phyloP scores from a whole-genome alignment of 2,329 filamentous ascomycete genomes.

The Aspergillus hortae region DNA sequence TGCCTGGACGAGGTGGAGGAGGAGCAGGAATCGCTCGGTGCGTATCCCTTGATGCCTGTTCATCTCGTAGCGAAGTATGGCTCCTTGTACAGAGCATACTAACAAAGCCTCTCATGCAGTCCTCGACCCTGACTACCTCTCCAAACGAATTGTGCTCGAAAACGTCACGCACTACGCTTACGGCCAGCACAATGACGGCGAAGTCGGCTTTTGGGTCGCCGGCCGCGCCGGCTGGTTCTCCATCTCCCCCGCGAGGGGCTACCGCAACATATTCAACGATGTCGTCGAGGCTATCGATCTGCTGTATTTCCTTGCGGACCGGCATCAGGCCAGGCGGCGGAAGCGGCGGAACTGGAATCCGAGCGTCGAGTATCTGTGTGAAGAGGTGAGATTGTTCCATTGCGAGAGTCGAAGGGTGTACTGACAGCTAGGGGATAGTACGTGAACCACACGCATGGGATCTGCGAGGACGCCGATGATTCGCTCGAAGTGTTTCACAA shows the following conservation, averaged over 20 bases:
- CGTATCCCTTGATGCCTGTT: conserved; percentile 9
- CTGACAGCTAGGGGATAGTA: conserved; percentile 28
- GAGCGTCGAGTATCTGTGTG: conserved; percentile 36
- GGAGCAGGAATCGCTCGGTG: conserved; percentile 42
- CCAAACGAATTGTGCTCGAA: conserved; percentile 45
- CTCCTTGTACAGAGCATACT: background rate
- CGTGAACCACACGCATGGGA: conserved; percentile 39
- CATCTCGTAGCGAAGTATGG: background rate
- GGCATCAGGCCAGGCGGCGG: conserved; percentile 44
- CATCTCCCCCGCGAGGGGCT: conserved; percentile 52
- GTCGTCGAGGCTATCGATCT: conserved; percentile 59
- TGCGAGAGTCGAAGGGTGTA: background rate
- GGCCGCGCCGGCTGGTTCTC: conserved; percentile 62
- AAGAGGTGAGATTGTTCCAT: conserved; percentile 32
- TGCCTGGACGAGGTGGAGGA: conserved; percentile 45
- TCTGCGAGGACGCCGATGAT: conserved; percentile 43
- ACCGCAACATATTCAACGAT: conserved; percentile 50
- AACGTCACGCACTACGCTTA: conserved; percentile 49
- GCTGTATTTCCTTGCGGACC: conserved; percentile 60
- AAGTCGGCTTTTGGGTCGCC: conserved; percentile 58
- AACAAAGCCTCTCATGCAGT: conserved; percentile 20
- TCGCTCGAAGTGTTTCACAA: conserved; percentile 46
- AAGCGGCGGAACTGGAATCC: conserved; percentile 32
- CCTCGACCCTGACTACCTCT: conserved; percentile 36
- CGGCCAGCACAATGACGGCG: conserved; percentile 53